Base-by-base conservation (phyloP, 495 filamentous ascomycete species). In the Darksidea phi region DNA sequence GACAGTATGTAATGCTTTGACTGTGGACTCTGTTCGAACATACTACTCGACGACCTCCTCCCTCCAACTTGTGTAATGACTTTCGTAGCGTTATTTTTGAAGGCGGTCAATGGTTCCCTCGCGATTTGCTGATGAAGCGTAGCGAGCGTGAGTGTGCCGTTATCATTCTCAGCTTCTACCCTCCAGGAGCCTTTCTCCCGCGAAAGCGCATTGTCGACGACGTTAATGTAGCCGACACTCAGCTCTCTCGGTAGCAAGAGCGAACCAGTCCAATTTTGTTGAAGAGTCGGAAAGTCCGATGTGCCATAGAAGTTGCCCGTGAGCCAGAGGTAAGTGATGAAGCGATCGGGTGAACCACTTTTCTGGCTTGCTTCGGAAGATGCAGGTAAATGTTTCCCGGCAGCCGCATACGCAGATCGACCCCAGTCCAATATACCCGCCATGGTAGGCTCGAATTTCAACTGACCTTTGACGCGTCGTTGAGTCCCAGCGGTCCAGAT, bases 181-280 rank as follows among this genome's bases (percentile, higher is more conserved):
- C 47, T 17, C 47, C 47, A 25, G 2, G 47, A 49, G 4, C 47
- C 47, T 23, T 49, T 49, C 47, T 49, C 47, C 47, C 23, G 47
- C 17, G 47, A 20, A 17, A 49, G 13, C 12, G 12, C 23, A 24
- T 49, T 21, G 23, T 49, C 47, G 2, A 49, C 47, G 23, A 49
- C 47, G 6, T 49, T 24, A 2, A 49, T 17, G 23, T 49, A 25
- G 18, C 47, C 17, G 13, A 49, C 17, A 25, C 17, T 21, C 23
- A 49, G 47, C 23, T 49, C 47, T 20, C 47, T 17, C 23, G 47
- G 47, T 6, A 49, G 47, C 47, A 49, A 25, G 15, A 49, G 47
- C 12, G 17, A 21, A 15, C 17, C 17, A 2, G 47, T 21, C 47
- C 47, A 49, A 49, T 49, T 49, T 24, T 49, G 47, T 24, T 49